Percentiles rank a stretch among this genome's conserved stretches.
Conservation (phyloP, 2,329 filamentous ascomycete species). For the Oidium heveae region DNA sequence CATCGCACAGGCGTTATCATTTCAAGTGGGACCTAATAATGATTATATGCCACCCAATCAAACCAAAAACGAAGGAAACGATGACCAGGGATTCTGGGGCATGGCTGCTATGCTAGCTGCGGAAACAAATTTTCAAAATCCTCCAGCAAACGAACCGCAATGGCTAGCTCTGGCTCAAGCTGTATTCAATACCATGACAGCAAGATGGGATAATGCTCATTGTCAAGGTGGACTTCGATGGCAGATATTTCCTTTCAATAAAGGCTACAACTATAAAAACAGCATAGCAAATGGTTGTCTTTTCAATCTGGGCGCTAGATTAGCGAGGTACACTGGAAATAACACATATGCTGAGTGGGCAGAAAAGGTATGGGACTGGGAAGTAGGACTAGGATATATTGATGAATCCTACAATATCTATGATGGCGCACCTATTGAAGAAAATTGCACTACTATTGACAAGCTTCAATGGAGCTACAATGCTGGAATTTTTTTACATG, state of each 20-base stretch:
- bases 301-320: conserved; percentile 35
- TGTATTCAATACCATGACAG: conserved; percentile 54
- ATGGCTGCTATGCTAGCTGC: conserved; percentile 44
- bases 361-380: conserved; percentile 46
- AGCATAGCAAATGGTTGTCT: conserved; percentile 35
- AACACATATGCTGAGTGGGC: conserved; percentile 56
- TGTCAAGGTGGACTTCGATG: conserved; percentile 58
- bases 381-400: conserved; percentile 29
- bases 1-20: conserved; percentile 39
- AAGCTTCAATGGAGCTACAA: conserved; percentile 46
- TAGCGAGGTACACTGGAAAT: conserved; percentile 58
- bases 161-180: conserved; percentile 52
- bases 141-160: conserved; percentile 27
- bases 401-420: conserved; percentile 31
- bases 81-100: conserved; percentile 53
- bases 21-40: conserved; percentile 43
- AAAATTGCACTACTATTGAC: conserved; percentile 29
- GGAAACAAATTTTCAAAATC: conserved; percentile 36
- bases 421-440: conserved; percentile 29
- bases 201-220: conserved; percentile 40
- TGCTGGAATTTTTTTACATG: conserved; percentile 39
- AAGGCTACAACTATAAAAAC: conserved; percentile 57
- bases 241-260: conserved; percentile 68
- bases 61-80: conserved; percentile 41
- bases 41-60: conserved; percentile 60